Evolutionary conservation across 2,329 filamentous ascomycete genomes (phyloP).

Genomic region (Colletotrichum sp.): DNA sequence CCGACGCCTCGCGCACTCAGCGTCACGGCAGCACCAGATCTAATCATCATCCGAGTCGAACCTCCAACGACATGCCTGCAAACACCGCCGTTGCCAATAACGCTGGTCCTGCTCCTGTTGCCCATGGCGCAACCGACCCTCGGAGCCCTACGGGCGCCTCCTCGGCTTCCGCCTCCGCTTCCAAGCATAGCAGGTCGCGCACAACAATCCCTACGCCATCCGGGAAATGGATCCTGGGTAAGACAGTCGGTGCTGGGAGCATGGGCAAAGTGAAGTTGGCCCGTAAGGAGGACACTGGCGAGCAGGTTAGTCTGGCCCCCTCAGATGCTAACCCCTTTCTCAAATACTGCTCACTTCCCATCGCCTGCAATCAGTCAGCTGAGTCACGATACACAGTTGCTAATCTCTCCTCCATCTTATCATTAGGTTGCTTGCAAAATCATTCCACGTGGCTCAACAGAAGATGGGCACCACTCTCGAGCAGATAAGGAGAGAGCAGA

Average conservation of each 20-base stretch:
- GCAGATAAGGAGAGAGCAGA: conserved; percentile 88
- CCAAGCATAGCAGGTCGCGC: conserved; percentile 61
- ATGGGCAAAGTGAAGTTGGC: conserved; percentile 99
- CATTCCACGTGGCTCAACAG: conserved; percentile 86
- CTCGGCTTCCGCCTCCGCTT: conserved; percentile 36
- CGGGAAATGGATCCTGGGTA: conserved; percentile 93
- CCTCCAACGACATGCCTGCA: conserved; percentile 52
- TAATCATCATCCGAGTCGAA: conserved; percentile 36
- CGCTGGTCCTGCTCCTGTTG: conserved; percentile 55
- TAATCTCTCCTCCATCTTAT: neutral
- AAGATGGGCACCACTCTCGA: conserved; percentile 76
- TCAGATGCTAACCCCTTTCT: neutral
- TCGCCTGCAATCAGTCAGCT: neutral
- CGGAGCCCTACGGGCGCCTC: conserved; percentile 38
- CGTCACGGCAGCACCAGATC: conserved; percentile 57
- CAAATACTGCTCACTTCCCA: neutral
- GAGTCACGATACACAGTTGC: neutral
- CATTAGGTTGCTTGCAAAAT: conserved; percentile 93
- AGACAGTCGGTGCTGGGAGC: conserved; percentile 95
- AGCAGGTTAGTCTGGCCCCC: conserved; percentile 72
- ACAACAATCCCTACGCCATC: conserved; percentile 91
- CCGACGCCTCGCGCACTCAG: conserved; percentile 53
- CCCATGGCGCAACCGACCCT: conserved; percentile 50
- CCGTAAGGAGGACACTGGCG: conserved; percentile 85
- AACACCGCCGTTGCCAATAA: conserved; percentile 57